phyloP scores from a whole-genome alignment of 2,329 filamentous ascomycete genomes.

The Furcasterigmium furcatum region DNA sequence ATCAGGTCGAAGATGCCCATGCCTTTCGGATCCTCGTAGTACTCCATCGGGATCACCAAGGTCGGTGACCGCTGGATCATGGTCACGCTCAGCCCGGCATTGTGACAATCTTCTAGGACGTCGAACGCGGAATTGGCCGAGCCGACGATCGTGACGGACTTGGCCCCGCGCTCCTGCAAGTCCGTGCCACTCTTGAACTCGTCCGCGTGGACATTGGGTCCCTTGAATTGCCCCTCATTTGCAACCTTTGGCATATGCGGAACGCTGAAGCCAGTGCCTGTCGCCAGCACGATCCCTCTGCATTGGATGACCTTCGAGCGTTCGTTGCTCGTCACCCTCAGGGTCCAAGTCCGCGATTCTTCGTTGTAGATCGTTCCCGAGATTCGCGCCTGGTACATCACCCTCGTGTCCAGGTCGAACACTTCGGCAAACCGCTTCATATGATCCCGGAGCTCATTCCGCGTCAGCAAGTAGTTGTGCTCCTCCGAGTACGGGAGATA shows the following conservation, averaged over 20 bases:
- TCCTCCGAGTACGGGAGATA: slow-evolving; percentile 20
- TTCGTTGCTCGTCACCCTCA: slow-evolving; percentile 1
- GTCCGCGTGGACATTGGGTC: slow-evolving; percentile 19
- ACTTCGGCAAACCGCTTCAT: slow-evolving; percentile 19
- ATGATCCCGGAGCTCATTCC: slow-evolving; percentile 19
- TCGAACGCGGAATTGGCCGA: slow-evolving; percentile 41
- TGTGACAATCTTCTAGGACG: slow-evolving; percentile 27
- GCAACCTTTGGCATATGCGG: slow-evolving; percentile 17
- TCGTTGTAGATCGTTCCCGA: slow-evolving; percentile 18
- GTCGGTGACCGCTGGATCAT: slow-evolving; percentile 31
- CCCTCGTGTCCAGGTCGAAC: slow-evolving; percentile 23
- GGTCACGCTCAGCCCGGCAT: slow-evolving; percentile 24
- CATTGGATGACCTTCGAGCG: neutral
- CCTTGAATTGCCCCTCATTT: slow-evolving; percentile 15
- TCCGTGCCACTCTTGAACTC: slow-evolving; percentile 15
- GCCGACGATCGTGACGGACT: slow-evolving; percentile 29
- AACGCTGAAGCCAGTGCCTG: slow-evolving; percentile 17
- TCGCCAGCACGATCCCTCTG: slow-evolving; percentile 22
- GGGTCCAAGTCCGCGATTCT: slow-evolving; percentile 17
- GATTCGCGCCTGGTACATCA: slow-evolving; percentile 22
- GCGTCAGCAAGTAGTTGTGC: slow-evolving; percentile 14
- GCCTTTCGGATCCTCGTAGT: slow-evolving; percentile 18
- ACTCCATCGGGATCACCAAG: slow-evolving; percentile 25
- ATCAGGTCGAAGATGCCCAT: slow-evolving; percentile 25
- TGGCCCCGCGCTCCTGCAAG: slow-evolving; percentile 14